Base-by-base conservation (phyloP, 305 asterid species). In the Coffea humblotiana region DNA sequence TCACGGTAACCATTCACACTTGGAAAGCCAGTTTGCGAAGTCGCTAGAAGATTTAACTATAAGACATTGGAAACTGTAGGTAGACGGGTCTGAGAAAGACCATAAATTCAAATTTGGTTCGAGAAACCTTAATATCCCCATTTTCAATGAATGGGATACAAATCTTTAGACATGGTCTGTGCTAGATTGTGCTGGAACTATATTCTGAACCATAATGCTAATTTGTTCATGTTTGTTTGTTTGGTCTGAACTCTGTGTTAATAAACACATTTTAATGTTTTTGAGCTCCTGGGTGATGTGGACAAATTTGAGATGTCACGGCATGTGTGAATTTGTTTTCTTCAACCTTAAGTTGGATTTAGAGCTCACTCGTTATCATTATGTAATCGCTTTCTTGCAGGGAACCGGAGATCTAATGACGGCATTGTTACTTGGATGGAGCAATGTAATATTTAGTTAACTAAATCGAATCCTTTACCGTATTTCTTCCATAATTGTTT, bases 341-440 rank as follows among this genome's bases (percentile, higher is more conserved):
- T 75, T 80, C 80, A 47, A 70, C 82, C 73, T 58, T 63, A 70
- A 23, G 74, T 48, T 80, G 68, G 79, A 72, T 77, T 66, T 61
- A 75, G 75, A 66, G 35, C 56, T 43, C 82, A 67, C 60, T 60
- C 67, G 64, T 72, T 69, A 27, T 74, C 67, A 71, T 80, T 48
- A 21, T 25, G 65, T 68, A 71, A 58, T 81, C 61, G 61, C 81
- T 18, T 74, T 66, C 82, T 84, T 86, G 86, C 94, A 96, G 99
- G 99, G 98, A 84, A 96, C 99, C 2, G 99, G 99, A 84, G 98
- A 96, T 88, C 91, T 96, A 35, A 94, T 74, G 89, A 94, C 99
- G 73, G 97, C 99, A 12, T 90, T 96, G 79, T 85, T 96, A 87
- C 98, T 96, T 73, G 98, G 98, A 83, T 96, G 99, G 99, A 92